A percentile compares a stretch with the other conserved stretches of the same genome.
Evolutionary conservation across 176 grass and related monocot species (phyloP).

Genomic region (Zoysia pacifica): DNA sequence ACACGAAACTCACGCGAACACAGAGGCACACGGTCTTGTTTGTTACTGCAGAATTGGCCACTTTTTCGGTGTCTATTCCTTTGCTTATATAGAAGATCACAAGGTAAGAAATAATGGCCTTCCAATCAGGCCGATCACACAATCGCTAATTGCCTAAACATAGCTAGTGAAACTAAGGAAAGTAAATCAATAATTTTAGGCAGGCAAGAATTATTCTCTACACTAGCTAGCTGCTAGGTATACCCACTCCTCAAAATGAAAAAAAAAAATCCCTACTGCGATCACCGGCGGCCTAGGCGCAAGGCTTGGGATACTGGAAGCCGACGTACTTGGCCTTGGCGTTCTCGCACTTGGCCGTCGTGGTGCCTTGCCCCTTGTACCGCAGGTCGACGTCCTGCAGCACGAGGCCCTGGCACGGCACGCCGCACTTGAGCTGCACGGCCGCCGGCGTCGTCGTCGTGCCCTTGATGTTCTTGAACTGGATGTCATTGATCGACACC

Average conservation of each 20-base stretch:
- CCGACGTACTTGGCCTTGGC: slow-evolving; percentile 49
- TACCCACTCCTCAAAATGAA: neutral
- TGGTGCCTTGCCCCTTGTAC: slow-evolving; percentile 18
- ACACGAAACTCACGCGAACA: too few relatives aligned
- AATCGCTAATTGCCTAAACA: too few relatives aligned
- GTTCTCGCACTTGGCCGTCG: slow-evolving; percentile 45
- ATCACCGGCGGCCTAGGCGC: slow-evolving; percentile 24
- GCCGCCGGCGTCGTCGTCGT: slow-evolving; percentile 52
- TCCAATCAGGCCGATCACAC: too few relatives aligned
- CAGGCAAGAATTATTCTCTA: too few relatives aligned
- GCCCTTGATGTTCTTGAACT: slow-evolving; percentile 61
- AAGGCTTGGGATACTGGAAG: slow-evolving; percentile 54
- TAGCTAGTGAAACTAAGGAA: too few relatives aligned
- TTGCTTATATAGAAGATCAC: too few relatives aligned
- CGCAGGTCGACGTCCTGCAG: slow-evolving; percentile 58
- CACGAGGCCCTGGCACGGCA: slow-evolving; percentile 58
- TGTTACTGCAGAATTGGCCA: too few relatives aligned
- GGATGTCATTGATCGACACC: slow-evolving; percentile 53
- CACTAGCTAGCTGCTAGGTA: slow-evolving; percentile 9
- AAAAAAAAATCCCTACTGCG: neutral
- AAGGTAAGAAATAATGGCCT: too few relatives aligned
- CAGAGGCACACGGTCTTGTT: too few relatives aligned
- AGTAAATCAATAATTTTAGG: too few relatives aligned
- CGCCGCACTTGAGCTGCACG: slow-evolving; percentile 57
- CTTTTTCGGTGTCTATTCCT: too few relatives aligned